phyloP scores from a whole-genome alignment of 495 filamentous ascomycete genomes.

The Hypoxylon intermedium region DNA sequence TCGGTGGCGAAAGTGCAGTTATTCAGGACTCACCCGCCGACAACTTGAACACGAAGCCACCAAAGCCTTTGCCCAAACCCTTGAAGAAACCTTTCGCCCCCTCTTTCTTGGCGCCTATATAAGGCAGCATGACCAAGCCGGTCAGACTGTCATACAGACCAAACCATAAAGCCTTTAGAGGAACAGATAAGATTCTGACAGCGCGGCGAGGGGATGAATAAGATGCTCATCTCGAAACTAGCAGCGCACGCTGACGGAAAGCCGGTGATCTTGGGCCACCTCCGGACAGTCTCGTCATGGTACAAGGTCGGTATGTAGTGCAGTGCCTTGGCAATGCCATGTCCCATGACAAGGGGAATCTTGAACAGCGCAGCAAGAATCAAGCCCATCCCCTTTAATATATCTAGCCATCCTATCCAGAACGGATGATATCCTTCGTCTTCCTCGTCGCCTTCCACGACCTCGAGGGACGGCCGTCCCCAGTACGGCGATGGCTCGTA shows the following conservation, averaged over 20 bases:
- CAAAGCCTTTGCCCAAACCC: constrained; percentile 62
- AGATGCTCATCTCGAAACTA: constrained; percentile 51
- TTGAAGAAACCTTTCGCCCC: constrained; percentile 62
- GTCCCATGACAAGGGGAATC: constrained; percentile 67
- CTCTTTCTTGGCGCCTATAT: constrained; percentile 57
- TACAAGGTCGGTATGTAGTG: constrained; percentile 74
- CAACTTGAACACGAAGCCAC: constrained; percentile 61
- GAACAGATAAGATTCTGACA: not conserved
- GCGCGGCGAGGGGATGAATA: too few species aligned
- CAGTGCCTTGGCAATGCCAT: constrained; percentile 68
- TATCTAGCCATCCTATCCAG: constrained; percentile 27
- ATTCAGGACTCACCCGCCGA: constrained; percentile 51
- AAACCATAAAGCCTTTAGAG: constrained; percentile 48
- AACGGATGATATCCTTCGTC: constrained; percentile 32
- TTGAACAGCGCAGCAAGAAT: constrained; percentile 59
- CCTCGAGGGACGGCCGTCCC: constrained; percentile 14
- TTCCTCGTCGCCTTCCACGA: not conserved
- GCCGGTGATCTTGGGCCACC: constrained; percentile 64
- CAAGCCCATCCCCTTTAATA: constrained; percentile 52
- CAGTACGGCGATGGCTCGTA: constrained; percentile 14
- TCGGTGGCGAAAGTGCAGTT: not conserved
- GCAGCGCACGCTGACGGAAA: constrained; percentile 62
- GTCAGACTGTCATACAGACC: constrained; percentile 61
- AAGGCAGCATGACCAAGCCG: constrained; percentile 55
- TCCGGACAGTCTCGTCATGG: constrained; percentile 66